Base-by-base conservation (phyloP, 1,284 basidiomycete genomes). In the Amylostereum areolatum region DNA sequence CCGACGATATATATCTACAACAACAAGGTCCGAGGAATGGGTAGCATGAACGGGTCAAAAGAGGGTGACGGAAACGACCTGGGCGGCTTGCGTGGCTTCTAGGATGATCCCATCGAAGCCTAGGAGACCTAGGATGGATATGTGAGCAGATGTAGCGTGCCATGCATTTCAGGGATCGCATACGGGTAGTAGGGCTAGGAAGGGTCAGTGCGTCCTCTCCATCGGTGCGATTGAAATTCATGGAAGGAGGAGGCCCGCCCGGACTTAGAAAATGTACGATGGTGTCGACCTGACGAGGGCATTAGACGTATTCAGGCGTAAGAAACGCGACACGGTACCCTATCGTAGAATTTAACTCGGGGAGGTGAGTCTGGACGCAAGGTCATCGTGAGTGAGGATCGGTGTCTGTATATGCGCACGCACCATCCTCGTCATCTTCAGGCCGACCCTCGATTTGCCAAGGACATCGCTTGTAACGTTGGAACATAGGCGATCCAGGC, bases 401-500 rank as follows among this genome's bases (percentile, higher is more conserved):
- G 48, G 48, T 33, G 27, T 27, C 31, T 30, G 43, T 11, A 31
- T 5, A 35, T 8, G 43, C 34, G 49, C 36, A 61, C 62, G 51
- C 51, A 84, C 84, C 84, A 62, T 86, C 83, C 68, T 88, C 83
- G 49, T 88, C 82, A 51, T 90, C 87, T 66, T 88, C 85, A 29
- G 83, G 80, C 49, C 66, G 72, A 7, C 80, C 83, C 62, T 85
- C 80, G 31, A 95, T 77, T 58, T 85, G 80, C 92, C 92, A 95
- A 34, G 85, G 87, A 66, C 92, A 94, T 18, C 91, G 83, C 59
- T 92, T 89, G 61, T 93, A 92, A 24, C 85, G 77, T 62, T 94
- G 92, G 61, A 95, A 95, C 36, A 91, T 66, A 1, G 91, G 85
- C 1, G 91, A 85, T 2, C 92, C 92, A 30, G 89, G 88, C 92